Conservation (phyloP, 1,284 basidiomycete species). For the Puccinia brachypodii region DNA sequence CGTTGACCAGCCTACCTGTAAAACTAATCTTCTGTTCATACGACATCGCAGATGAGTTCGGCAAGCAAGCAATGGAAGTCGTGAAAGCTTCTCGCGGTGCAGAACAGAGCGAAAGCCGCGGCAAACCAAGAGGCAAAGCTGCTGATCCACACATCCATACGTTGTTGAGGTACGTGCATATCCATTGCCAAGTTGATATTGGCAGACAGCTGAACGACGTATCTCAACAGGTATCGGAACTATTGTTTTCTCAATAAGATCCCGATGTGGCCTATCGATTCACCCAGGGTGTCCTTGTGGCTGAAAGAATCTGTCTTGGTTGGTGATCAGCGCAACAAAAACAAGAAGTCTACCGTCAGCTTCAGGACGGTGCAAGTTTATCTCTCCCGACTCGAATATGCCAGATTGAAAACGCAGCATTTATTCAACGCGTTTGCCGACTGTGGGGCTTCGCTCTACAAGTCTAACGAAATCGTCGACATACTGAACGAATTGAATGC, state of each 20-base stretch:
- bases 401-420: conserved; percentile 26
- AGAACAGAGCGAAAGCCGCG: background rate
- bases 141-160: conserved; percentile 48
- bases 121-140: background rate
- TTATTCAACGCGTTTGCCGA: conserved; percentile 2
- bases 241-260: conserved; percentile 42
- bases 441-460: conserved; percentile 24
- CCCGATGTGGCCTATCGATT: conserved; percentile 39
- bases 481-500: conserved; percentile 26
- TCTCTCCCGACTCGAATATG: conserved; percentile 46
- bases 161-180: background rate
- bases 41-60: conserved; percentile 9
- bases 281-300: conserved; percentile 41
- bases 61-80: conserved; percentile 27
- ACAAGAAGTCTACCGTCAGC: conserved; percentile 31
- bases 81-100: conserved; percentile 19
- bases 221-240: conserved; percentile 26
- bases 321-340: conserved; percentile 20
- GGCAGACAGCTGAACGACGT: background rate
- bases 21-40: background rate
- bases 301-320: conserved; percentile 33
- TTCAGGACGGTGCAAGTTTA: conserved; percentile 46
- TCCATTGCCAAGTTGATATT: background rate
- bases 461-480: conserved; percentile 14
- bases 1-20: background rate